phyloP scores from a whole-genome alignment of 2,329 filamentous ascomycete species.

The Sporothrix dimorphospora region DNA sequence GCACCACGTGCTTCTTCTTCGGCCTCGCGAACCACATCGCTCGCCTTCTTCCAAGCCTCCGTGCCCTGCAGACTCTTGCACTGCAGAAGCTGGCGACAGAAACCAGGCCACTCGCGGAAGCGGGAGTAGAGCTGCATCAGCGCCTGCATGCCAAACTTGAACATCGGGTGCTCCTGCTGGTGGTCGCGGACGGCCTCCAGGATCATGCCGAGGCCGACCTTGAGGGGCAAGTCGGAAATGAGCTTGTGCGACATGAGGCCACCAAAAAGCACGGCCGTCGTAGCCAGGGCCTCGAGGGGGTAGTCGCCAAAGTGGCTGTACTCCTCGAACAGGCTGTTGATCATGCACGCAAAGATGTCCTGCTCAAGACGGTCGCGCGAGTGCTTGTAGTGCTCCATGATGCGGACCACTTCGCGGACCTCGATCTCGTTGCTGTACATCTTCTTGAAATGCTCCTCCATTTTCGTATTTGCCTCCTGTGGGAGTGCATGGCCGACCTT shows the following conservation, averaged over 20 bases:
- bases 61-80: conserved; percentile 83
- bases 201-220: conserved; percentile 96
- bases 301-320: conserved; percentile 96
- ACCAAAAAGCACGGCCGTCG: conserved; percentile 93
- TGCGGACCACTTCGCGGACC: conserved; percentile 81
- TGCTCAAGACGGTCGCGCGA: conserved; percentile 84
- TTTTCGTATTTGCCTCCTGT: conserved; percentile 77
- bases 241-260: conserved; percentile 94
- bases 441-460: conserved; percentile 97
- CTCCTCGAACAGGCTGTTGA: conserved; percentile 95
- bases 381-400: conserved; percentile 83
- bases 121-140: conserved; percentile 84
- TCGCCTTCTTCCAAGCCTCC: conserved; percentile 79
- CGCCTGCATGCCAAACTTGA: conserved; percentile 95
- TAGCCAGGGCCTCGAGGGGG: conserved; percentile 91
- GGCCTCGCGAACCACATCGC: conserved; percentile 74
- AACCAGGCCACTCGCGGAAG: conserved; percentile 91
- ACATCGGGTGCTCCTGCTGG: conserved; percentile 84
- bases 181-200: conserved; percentile 93
- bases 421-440: conserved; percentile 95
- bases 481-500: conserved; percentile 80
- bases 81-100: conserved; percentile 82
- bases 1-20: conserved; percentile 56
- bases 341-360: conserved; percentile 97
- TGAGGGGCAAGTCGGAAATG: conserved; percentile 84